phyloP scores from a whole-genome alignment of 176 grass and related monocot species.

The Zizania latifolia region DNA sequence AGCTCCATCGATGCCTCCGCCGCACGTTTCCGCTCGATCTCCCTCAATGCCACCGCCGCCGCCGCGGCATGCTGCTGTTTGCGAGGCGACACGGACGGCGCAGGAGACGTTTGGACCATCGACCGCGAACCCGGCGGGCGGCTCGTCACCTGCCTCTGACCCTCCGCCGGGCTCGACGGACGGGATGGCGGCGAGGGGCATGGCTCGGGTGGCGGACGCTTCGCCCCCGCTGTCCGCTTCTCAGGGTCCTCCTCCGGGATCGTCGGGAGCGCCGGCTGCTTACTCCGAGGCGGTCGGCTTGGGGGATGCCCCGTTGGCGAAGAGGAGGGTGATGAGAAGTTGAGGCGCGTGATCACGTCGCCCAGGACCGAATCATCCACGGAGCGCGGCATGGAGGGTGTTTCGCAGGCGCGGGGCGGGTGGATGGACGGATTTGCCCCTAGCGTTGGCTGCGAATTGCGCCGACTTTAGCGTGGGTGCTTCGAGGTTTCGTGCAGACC shows the following conservation, averaged over 20 bases:
- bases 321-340: conserved; percentile 10
- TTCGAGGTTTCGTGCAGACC: neutral
- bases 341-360: conserved; percentile 19
- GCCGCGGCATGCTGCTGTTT: conserved; percentile 6
- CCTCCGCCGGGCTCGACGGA: neutral
- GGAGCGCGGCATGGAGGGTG: conserved; percentile 9
- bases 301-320: neutral
- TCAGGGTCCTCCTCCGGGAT: neutral
- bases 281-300: neutral
- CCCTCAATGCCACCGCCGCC: neutral
- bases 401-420: neutral
- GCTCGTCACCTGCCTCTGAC: neutral
- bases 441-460: neutral
- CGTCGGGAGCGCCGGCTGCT: neutral
- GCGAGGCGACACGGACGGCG: neutral
- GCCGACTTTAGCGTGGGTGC: neutral
- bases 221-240: neutral
- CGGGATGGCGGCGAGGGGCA: neutral
- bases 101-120: neutral
- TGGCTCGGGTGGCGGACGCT: neutral
- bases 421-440: conserved; percentile 8
- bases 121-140: neutral
- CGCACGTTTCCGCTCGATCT: neutral
- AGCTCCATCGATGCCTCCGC: neutral
- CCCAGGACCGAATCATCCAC: conserved; percentile 13